Evolutionary conservation across 2,329 filamentous ascomycete genomes (phyloP), one percentile per base, ranked within the genome.

Genomic region (Macrophomina phaseolina): DNA sequence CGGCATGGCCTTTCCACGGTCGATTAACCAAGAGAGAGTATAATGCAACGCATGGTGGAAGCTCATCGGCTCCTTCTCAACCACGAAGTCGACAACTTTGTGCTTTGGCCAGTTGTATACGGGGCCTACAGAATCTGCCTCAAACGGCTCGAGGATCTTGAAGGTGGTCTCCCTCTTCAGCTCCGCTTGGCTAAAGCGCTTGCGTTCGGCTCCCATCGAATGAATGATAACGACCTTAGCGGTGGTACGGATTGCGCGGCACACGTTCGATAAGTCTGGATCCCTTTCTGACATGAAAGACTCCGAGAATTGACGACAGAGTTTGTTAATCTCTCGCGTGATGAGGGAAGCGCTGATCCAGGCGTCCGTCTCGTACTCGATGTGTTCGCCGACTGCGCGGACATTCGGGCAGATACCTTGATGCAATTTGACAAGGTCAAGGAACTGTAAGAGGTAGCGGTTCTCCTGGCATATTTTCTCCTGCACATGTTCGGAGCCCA

Each of bases 11-110:
- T 94, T 93, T 52, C 90, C 95, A 71, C 91, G 92, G 77, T 99
- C 95, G 67, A 99, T 87, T 45, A 99, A 83, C 95, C 95, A 99
- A 0, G 95, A 99, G 1, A 98, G 82, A 0, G 93, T 96, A 77
- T 98, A 99, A 79, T 99, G 95, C 34, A 99, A 85, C 1, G 93
- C 93, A 77, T 99, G 95, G 75, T 99, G 95, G 79, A 99, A 98
- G 81, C 95, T 98, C 81, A 99, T 95, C 1, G 91, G 88, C 71
- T 97, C 91, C 71, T 90, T 90, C 72, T 97, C 93, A 9, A 99
- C 93, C 3, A 91, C 87, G 75, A 97, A 97, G 69, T 91, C 91
- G 67, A 98, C 91, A 2, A 79, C 70, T 55, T 73, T 75, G 70
- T 79, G 98, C 87, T 34, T 88, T 81, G 75, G 70, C 7, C 73